Conservation (phyloP, 345 rosid species). For the Euphorbia lathyris region DNA sequence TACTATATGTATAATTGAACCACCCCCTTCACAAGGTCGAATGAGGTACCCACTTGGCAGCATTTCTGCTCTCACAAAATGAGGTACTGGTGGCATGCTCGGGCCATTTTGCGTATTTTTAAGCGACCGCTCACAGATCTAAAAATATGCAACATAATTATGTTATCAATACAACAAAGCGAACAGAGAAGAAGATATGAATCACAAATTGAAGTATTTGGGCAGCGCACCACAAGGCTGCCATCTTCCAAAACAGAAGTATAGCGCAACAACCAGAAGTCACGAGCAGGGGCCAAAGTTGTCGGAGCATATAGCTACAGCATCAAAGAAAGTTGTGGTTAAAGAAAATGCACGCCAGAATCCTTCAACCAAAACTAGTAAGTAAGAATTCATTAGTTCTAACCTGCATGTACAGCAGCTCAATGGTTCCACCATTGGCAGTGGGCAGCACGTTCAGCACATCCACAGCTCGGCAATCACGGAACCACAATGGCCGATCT, state of each 20-base stretch:
- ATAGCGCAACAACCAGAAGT: conserved; percentile 96
- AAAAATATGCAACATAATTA: conserved; percentile 9
- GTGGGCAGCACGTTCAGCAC: conserved; percentile 96
- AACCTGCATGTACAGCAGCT: conserved; percentile 99
- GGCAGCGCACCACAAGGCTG: conserved; percentile 81
- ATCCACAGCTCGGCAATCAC: conserved; percentile 99
- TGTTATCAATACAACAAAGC: not conserved
- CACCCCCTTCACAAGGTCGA: conserved; percentile 98
- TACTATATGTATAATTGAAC: conserved; percentile 91
- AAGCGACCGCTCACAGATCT: conserved; percentile 96
- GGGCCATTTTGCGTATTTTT: conserved; percentile 96
- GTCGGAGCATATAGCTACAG: conserved; percentile 95
- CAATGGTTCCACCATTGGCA: conserved; percentile 99
- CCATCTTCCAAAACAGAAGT: conserved; percentile 98
- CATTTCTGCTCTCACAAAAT: conserved; percentile 99
- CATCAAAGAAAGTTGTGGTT: conserved; percentile 9
- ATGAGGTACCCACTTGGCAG: conserved; percentile 95
- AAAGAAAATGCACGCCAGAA: not conserved
- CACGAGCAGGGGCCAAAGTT: conserved; percentile 97
- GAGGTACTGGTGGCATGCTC: conserved; percentile 91
- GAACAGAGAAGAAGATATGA: not conserved
- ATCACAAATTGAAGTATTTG: not conserved
- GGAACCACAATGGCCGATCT: conserved; percentile 97
- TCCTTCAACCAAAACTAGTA: not conserved
- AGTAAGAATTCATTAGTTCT: not conserved